Percentiles rank a stretch among this genome's conserved stretches.
Conservation (phyloP, 2,329 filamentous ascomycete species). For the Apiospora sp. region DNA sequence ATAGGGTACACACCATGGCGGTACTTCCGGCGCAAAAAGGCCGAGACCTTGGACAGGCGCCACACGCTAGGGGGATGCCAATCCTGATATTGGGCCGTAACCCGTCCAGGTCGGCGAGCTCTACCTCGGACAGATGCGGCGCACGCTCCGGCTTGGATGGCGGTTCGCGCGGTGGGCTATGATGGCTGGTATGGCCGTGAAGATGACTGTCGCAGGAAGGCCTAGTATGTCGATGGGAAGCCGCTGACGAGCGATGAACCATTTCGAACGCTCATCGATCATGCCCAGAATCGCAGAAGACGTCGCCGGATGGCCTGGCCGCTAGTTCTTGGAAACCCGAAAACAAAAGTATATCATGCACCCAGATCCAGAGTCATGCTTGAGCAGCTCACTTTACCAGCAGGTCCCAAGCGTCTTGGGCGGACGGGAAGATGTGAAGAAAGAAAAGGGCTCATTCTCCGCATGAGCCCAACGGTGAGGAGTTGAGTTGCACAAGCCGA, state of each 20-base stretch:
- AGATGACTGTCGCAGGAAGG: background rate
- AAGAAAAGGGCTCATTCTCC: background rate
- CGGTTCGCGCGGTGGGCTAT: background rate
- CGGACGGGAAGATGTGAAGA: background rate
- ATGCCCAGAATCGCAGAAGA: background rate
- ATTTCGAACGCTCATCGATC: background rate
- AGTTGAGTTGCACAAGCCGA: background rate
- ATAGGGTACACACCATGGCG: conserved; percentile 17
- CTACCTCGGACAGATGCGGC: conserved; percentile 26
- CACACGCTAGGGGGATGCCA: conserved; percentile 29
- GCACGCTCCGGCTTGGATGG: background rate
- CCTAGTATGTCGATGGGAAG: conserved; percentile 3
- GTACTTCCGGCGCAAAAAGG: conserved; percentile 27
- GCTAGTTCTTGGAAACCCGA: background rate
- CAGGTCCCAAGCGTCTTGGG: background rate
- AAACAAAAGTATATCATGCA: too few species aligned
- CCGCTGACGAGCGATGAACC: background rate
- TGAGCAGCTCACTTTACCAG: background rate
- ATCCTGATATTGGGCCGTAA: conserved; percentile 31
- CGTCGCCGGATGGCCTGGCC: background rate
- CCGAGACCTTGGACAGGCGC: conserved; percentile 29
- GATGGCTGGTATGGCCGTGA: background rate
- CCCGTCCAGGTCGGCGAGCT: conserved; percentile 37
- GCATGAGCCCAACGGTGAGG: background rate
- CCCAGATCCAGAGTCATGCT: background rate